Base-by-base conservation (phyloP, 2,329 filamentous ascomycete genomes). In the Monosporascus sp. region DNA sequence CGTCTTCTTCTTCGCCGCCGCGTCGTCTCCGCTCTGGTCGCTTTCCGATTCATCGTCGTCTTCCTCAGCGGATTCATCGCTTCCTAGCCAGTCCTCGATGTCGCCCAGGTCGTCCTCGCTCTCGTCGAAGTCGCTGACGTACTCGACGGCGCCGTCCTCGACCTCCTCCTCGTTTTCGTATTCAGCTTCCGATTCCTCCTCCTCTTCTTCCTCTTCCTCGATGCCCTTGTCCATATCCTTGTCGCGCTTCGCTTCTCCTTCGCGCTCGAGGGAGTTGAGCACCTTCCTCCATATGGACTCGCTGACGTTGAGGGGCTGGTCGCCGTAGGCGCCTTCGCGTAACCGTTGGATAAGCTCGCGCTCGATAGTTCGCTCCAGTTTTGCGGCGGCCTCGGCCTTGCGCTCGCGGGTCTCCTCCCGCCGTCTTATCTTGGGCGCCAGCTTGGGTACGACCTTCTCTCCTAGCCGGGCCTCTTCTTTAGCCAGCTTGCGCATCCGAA, bases 221-320 rank as follows among this genome's bases (percentile, higher is more conserved):
- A 95, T 85, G 9, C 92, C 93, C 62, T 92, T 86, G 69, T 97
- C 93, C 69, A 94, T 72, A 70, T 97, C 93, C 74, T 91, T 84
- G 69, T 97, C 93, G 52, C 90, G 80, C 59, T 83, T 79, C 45
- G 88, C 93, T 65, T 95, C 86, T 55, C 93, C 92, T 63, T 88
- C 87, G 62, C 88, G 83, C 80, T 99, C 94, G 72, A 99, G 80
- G 3, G 91, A 91, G 57, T 86, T 85, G 63, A 99, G 84, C 7
- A 99, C 94, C 81, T 92, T 96, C 82, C 95, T 95, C 94, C 94
- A 99, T 57, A 99, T 91, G 16, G 83, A 81, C 71, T 97, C 91
- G 71, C 95, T 94, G 50, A 96, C 92, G 69, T 99, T 99, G 60
- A 99, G 79, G 43, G 94, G 94, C 69, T 90, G 85, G 64, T 97